Evolutionary conservation across 768 basidiomycete genomes (phyloP), one percentile per base, ranked within the genome.

Genomic region (Xanthoconium stramineum): DNA sequence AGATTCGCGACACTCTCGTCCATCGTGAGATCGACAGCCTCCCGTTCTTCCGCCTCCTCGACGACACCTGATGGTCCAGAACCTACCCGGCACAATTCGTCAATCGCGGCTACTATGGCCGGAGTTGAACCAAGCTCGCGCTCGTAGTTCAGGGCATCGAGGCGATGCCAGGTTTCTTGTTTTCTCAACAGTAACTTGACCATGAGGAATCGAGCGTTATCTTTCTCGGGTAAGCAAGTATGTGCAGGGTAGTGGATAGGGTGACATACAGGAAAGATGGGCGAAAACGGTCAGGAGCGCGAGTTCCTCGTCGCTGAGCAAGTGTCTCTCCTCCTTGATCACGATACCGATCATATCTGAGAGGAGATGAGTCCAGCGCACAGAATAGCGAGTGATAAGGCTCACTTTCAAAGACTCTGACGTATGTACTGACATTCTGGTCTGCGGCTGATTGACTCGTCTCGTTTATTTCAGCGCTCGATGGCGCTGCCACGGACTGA

Each of bases 151-250:
- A 87, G 69, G 2, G 71, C 59, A 39, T 70, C 69, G 6, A 80
- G 71, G 3, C 82, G 78, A 55, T 83, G 78, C 75, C 84, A 85
- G 60, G 77, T 76, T 54, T 75, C 77, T 30, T 74, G 75, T 60
- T 84, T 84, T 49, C 87, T 80, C 9, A 87, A 74, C n/a, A 82
- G 74, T 10, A 89, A 72, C 20, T 85, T 80, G 17, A 82, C 76
- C 58, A 88, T 76, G 15, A 89, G 79, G 67, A 86, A 88, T 29
- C 79, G 75, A 3, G 85, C 79, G 14, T 76, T 67, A 61, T 83
- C 84, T 86, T 57, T 37, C 3, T 15, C 19, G 24, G 14, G 37
- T 71, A 36, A 66, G 65, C 13, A 48, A 9, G 13, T 39, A 43
- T 38, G 3, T 12, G 5, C 19, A 12, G 13, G 52, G 15, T 20